These are phyloP conservation scores for Diaporthe helianthi DNA, from an alignment of 2,329 filamentous ascomycete species.

Conservation along the genomic window DNA sequence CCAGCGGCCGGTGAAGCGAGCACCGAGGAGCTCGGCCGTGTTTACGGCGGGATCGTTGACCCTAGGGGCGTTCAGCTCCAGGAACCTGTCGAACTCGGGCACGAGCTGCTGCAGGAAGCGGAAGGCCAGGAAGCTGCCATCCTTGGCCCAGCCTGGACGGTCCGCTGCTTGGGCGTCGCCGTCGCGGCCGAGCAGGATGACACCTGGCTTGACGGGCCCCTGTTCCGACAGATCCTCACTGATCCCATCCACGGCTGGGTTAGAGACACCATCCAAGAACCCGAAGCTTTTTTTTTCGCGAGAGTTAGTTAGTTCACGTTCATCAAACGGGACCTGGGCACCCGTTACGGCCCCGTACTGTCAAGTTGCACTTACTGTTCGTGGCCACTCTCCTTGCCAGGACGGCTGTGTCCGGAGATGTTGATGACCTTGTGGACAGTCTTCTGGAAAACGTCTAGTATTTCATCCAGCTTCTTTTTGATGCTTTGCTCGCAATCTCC, in stretches of 20 bases:
- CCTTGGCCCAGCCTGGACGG: constrained; percentile 48
- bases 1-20: constrained; percentile 53
- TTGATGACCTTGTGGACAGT: constrained; percentile 43
- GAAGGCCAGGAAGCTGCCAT: constrained; percentile 54
- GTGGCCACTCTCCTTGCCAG: constrained; percentile 45
- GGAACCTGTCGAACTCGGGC: constrained; percentile 51
- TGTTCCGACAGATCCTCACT: constrained; percentile 43
- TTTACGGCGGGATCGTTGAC: constrained; percentile 37
- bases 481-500: constrained; percentile 42
- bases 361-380: constrained; percentile 40
- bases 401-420: constrained; percentile 44
- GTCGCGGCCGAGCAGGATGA: constrained; percentile 47
- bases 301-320: neutral
- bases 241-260: constrained; percentile 47
- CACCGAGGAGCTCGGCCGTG: constrained; percentile 47
- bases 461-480: constrained; percentile 39
- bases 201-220: constrained; percentile 43
- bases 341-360: too few relatives aligned
- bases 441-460: constrained; percentile 43
- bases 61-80: constrained; percentile 43
- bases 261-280: constrained; percentile 50
- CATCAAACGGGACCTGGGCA: too few relatives aligned
- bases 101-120: constrained; percentile 53
- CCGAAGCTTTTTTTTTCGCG: constrained; percentile 48
- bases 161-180: constrained; percentile 41